These are phyloP conservation scores for Leishmania braziliensis DNA, from an alignment of 208 protist species.

Conservation along the genomic window DNA sequence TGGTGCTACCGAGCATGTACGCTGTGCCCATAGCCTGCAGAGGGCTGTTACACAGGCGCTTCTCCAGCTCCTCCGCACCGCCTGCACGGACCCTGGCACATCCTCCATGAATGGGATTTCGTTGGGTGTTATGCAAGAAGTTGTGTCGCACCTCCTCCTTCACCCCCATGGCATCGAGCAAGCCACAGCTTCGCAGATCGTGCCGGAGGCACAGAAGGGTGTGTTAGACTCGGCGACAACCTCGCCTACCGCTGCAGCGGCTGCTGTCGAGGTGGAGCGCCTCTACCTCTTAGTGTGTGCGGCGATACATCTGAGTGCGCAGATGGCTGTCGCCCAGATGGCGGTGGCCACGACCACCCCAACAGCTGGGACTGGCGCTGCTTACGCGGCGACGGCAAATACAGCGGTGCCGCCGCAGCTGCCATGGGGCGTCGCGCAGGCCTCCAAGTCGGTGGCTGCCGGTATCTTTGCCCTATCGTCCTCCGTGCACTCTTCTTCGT, in stretches of 20 bases:
- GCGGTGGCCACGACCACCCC: neutral
- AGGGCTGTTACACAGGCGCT: slow-evolving; percentile 20
- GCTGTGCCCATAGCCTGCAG: slow-evolving; percentile 13
- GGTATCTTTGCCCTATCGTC: slow-evolving; percentile 24
- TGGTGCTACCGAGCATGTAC: slow-evolving; percentile 1
- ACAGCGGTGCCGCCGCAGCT: slow-evolving; percentile 2
- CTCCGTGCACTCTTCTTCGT: slow-evolving; percentile 2
- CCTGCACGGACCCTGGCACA: neutral
- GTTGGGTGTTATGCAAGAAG: slow-evolving; percentile 6
- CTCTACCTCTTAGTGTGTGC: slow-evolving; percentile 28
- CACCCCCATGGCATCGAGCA: slow-evolving; percentile 9
- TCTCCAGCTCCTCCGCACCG: slow-evolving; percentile 15
- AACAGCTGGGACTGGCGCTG: neutral
- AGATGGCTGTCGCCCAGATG: slow-evolving; percentile 1
- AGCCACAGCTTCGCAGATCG: neutral
- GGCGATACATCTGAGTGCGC: slow-evolving; percentile 18
- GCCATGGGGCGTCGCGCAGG: slow-evolving; percentile 10
- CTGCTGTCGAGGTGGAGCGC: slow-evolving; percentile 31
- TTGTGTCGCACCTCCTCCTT: slow-evolving; percentile 20
- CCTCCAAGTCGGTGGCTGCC: slow-evolving; percentile 23
- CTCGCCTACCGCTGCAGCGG: slow-evolving; percentile 4
- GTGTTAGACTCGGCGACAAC: slow-evolving; percentile 4
- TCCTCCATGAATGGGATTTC: neutral
- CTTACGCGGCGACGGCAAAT: neutral
- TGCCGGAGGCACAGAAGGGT: slow-evolving; percentile 7